Evolutionary conservation across 208 protist species (phyloP), one percentile per base, ranked within the genome.

Genomic region (Porcisia hertigi): DNA sequence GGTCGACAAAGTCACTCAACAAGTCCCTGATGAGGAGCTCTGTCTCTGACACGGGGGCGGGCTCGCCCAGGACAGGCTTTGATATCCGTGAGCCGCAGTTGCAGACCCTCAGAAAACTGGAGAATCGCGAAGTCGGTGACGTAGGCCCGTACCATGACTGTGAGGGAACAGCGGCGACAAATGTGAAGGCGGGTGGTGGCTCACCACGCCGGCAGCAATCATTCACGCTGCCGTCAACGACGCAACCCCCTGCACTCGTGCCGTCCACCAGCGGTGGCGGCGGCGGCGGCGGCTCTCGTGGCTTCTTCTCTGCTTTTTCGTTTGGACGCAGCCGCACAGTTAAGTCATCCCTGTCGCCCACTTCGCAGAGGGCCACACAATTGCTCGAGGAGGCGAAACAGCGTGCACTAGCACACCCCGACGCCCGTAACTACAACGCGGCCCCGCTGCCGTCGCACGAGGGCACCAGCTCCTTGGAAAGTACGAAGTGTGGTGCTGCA

Each of bases 401-500:
- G 59, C 70, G 70, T 16, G 71, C 77, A 7, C 52, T 82, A 16
- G n/a, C 59, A 34, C 77, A 82, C 73, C 77, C 77, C 3, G 77
- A 82, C 34, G 77, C 77, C 41, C 63, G 34, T 14, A 66, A 77
- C 47, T 82, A 82, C 67, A 77, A 75, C 4, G 23, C 9, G 23
- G 8, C 53, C 3, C 63, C 55, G 20, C 53, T 30, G 53, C 52
- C 52, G 34, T 36, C 69, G 25, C 3, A 54, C 47, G 11, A 43
- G 1, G 65, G 25, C 45, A 20, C 2, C 54, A 23, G 25, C n/a
- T 23, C 39, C 45, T 18, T 39, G 45, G 41, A 12, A n/a, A 34
- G 23, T 18, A 36, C 25, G 12, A 67, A 64, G 45, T 55, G 3
- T n/a, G n/a, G 30, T 5, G 6, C 65, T 0, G 5, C 45, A 4